Evolutionary conservation across 495 filamentous ascomycete species (phyloP), one percentile per base, ranked within the genome.

Genomic region (Melanomma pulvis-pyrius): DNA sequence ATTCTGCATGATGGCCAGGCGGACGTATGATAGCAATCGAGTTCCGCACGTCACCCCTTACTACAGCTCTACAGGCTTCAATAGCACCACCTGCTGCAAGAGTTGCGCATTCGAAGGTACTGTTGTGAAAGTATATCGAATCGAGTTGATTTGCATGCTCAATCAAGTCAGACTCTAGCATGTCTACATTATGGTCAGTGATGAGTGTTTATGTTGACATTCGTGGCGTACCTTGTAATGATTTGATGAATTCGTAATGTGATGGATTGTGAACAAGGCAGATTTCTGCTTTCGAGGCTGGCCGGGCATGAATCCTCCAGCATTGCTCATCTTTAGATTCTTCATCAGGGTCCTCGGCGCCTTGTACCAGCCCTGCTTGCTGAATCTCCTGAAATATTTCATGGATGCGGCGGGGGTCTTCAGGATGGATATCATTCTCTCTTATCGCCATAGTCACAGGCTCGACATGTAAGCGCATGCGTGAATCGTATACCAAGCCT

Each of bases 41-140:
- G 72, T 98, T 98, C 74, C 93, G 96, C 52, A 96, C 89, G 32
- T 82, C 81, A 9, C 92, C 88, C 12, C 81, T 78, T 17, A 92
- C 88, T 0, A 98, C 92, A 29, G 89, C 88, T 68, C 91, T 83
- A 75, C 92, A 96, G 0, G 92, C 96, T 74, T 98, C 96, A 63
- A 98, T 97, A 8, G 92, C 93, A 26, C 93, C 94, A 41, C 94
- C 94, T n/a, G 90, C 91, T 1, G 93, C 92, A 25, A 99, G 81
- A 15, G 88, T 76, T 0, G 93, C 87, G 34, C 90, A 90, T n/a
- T 83, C 79, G 72, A 88, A 96, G 0, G 92, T 94, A 64, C 90
- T 80, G 25, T 82, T 82, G 65, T 93, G 92, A 67, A 96, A 90
- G 67, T 99, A 99, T 12, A 99, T 84, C 0, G 96, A 98, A 69